Evolutionary conservation across 768 basidiomycete genomes (phyloP).

Genomic region (Hydnum rufescens): DNA sequence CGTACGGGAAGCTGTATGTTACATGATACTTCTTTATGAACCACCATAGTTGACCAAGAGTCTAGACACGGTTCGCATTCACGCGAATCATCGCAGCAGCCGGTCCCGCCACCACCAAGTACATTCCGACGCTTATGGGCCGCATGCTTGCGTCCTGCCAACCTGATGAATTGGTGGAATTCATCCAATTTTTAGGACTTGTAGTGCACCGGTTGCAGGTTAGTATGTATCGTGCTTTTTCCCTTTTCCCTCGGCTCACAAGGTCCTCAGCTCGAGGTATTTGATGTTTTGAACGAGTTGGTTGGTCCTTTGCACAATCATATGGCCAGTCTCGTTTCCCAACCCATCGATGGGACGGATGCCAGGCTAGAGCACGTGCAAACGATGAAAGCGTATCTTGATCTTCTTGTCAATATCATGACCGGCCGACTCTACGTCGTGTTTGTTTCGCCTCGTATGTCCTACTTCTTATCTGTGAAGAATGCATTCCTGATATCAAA

Average conservation of each 20-base stretch:
- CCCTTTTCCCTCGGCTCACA: background rate
- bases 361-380: constrained; percentile 58
- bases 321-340: constrained; percentile 57
- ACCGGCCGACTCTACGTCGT: constrained; percentile 61
- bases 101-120: constrained; percentile 66
- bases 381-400: constrained; percentile 77
- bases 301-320: constrained; percentile 72
- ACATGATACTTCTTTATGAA: background rate
- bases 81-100: constrained; percentile 80
- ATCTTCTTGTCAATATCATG: constrained; percentile 63
- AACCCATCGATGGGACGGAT: constrained; percentile 70
- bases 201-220: constrained; percentile 86
- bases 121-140: constrained; percentile 75
- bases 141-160: constrained; percentile 86
- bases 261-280: constrained; percentile 51
- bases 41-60: background rate
- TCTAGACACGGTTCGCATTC: constrained; percentile 80
- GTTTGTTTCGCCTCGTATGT: constrained; percentile 72
- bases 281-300: constrained; percentile 74
- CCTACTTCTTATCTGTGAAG: background rate
- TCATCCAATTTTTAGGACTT: constrained; percentile 85
- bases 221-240: constrained; percentile 7
- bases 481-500: constrained; percentile 14
- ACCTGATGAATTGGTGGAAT: constrained; percentile 80
- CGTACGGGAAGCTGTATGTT: constrained; percentile 76